Conservation (phyloP, 441 rosid species). For the Arabidopsis lyrata region DNA sequence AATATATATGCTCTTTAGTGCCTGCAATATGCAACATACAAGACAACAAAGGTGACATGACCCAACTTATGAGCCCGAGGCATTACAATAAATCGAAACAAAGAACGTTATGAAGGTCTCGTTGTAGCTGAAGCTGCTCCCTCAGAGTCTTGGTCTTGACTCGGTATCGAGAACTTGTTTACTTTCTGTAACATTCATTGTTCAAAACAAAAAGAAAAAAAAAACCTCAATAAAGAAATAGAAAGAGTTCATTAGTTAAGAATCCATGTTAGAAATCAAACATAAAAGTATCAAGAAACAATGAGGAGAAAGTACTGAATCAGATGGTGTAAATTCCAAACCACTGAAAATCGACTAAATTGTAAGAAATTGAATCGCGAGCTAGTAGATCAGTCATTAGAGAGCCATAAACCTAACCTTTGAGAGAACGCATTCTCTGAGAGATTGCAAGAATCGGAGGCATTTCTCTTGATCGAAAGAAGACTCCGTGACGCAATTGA, state of each 20-base stretch:
- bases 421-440: constrained; percentile 64
- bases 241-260: too few relatives aligned
- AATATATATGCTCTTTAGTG: not conserved
- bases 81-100: constrained; percentile 23
- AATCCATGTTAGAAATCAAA: not conserved
- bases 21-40: constrained; percentile 3
- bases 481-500: constrained; percentile 73
- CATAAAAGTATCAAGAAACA: not conserved
- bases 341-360: not conserved
- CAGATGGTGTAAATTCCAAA: too few relatives aligned
- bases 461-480: constrained; percentile 73
- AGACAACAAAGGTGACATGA: not conserved
- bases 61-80: constrained; percentile 2
- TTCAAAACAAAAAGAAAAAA: not conserved
- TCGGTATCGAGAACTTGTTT: constrained; percentile 34
- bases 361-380: not conserved
- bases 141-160: not conserved
- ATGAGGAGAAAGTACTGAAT: too few relatives aligned
- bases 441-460: constrained; percentile 53
- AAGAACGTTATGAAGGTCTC: constrained; percentile 22
- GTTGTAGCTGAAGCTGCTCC: constrained; percentile 26
- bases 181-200: constrained; percentile 38
- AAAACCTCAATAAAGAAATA: not conserved
- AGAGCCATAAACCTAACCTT: constrained; percentile 50
- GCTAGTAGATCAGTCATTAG: not conserved